Evolutionary conservation across 352 stramenopile species (phyloP).

Genomic region (Phytopythium litorale): DNA sequence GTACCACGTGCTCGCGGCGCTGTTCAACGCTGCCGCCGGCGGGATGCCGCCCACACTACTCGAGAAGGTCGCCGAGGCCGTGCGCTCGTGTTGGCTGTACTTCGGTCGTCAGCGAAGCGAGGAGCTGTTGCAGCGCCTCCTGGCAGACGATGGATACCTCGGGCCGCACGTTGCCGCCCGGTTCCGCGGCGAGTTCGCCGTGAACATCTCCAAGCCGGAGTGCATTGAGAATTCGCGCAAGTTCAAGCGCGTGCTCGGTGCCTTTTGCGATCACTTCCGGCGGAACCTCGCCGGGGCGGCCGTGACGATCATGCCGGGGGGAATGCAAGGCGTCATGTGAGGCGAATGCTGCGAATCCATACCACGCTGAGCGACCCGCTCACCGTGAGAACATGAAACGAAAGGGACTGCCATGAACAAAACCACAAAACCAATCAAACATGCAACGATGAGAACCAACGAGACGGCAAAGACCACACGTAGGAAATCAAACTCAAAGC

Average conservation of each 20-base stretch:
- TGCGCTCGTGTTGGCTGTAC: constrained; percentile 72
- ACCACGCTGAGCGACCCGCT: no score
- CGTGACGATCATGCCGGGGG: constrained; percentile 4
- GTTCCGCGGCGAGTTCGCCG: constrained; percentile 52
- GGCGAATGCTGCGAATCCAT: no score
- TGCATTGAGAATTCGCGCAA: constrained; percentile 77
- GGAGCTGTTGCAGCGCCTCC: constrained; percentile 49
- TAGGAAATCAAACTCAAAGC: background rate
- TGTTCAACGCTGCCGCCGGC: constrained; percentile 62
- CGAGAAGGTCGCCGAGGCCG: constrained; percentile 61
- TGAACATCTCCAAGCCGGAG: constrained; percentile 50
- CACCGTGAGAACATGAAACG: background rate
- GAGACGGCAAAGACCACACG: no score
- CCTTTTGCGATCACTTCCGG: constrained; percentile 80
- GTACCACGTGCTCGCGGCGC: constrained; percentile 58
- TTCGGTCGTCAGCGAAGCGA: constrained; percentile 63
- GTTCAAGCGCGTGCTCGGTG: constrained; percentile 68
- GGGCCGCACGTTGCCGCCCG: constrained; percentile 52
- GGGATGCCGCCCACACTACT: constrained; percentile 57
- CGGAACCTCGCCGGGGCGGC: constrained; percentile 31
- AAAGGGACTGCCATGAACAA: background rate
- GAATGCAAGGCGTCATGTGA: constrained; percentile 7
- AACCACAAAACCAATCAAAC: background rate
- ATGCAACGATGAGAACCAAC: background rate
- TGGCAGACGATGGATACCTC: constrained; percentile 58